Base-by-base conservation (phyloP, 2,329 filamentous ascomycete genomes). In the Colletotrichum tabaci region DNA sequence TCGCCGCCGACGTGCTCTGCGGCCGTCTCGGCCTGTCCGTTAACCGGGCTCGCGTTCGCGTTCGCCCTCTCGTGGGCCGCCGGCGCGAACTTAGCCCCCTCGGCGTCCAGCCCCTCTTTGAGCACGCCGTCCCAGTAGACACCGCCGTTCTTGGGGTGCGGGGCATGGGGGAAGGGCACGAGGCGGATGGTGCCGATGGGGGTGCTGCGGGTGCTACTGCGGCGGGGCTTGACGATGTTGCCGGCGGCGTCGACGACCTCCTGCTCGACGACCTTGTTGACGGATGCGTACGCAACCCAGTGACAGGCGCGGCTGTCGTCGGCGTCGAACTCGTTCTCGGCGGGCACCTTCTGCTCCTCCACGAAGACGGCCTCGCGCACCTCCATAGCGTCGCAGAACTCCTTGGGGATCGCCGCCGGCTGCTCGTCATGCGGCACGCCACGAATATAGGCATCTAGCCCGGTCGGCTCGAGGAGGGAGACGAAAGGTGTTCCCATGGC, bases 221-320 rank as follows among this genome's bases (percentile, higher is more conserved):
- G 81, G 61, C 84, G 81, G n/a, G 82, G 82, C 21, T 79, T 80
- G 56, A 83, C 57, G 47, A 87, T 77, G 44, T 82, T 80, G 68
- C 82, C 83, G n/a, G 77, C 76, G 6, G 82, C 80, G 76, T 88
- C 84, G 38, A 81, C 82, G 55, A 83, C 76, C 78, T 87, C 85
- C 6, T 80, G 78, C 70, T 82, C 80, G 55, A 82, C 81, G 4
- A 79, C 82, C 60, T 82, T 84, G 65, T 87, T 87, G 67, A 92
- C 86, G 18, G 87, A 90, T 58, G 90, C 90, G 81, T 97, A 98
- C n/a, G 92, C 86, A 40, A 98, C 92, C 93, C 94, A 98, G 81
- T 98, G 95, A 83, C 92, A 96, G 75, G 90, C 92, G 46, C 93
- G 89, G 1, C 87, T 75, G 80, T 98, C 96, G 79, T 98, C 94